Evolutionary conservation across 371 early-diverging fungal genomes (phyloP), one percentile per base, ranked within the genome.

Genomic region (Apophysomyces variabilis): DNA sequence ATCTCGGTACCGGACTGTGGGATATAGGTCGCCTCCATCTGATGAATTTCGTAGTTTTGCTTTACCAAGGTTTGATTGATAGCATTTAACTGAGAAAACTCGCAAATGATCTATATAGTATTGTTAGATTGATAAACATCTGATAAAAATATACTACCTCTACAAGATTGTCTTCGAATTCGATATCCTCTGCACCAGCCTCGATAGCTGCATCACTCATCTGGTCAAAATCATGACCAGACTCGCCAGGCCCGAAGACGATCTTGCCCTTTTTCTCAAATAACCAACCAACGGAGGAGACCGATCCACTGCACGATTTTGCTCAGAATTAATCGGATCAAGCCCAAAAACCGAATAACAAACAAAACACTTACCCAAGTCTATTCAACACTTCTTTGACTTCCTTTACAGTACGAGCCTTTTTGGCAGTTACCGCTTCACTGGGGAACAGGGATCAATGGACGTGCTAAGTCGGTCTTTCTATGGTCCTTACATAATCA

Each of bases 391-490:
- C 74, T 67, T 80, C 84, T 41, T 89, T 86, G 16, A 93, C 79
- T 62, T 85, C 89, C 61, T 89, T 88, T 21, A 87, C 83, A 0
- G 93, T 90, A 35, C 90, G 80, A 56, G 86, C 86, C 64, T 79
- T 81, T 65, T 89, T 89, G 66, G 86, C 82, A 0, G 89, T 88
- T 5, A 89, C 66, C 43, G 89, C 82, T 61, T 90, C 87, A 46
- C 86, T 83, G 60, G 44, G n/a, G 21, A 16, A 3, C 32, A 26
- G 26, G 7, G 7, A 4, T 39, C 54, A 35, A 26, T 56, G 12
- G 46, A 38, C 38, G 14, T 43, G 18, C 21, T 4, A 35, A 26
- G 9, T 16, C 7, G 0, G n/a, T 3, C 9, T 7, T 11, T 21
- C 1, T 7, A 21, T 26, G n/a, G 21, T 4, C 45, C 74, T 75